These are phyloP conservation scores for Myriosclerotinia duriaeana DNA, from an alignment of 2,329 filamentous ascomycete species.

Conservation along the genomic window DNA sequence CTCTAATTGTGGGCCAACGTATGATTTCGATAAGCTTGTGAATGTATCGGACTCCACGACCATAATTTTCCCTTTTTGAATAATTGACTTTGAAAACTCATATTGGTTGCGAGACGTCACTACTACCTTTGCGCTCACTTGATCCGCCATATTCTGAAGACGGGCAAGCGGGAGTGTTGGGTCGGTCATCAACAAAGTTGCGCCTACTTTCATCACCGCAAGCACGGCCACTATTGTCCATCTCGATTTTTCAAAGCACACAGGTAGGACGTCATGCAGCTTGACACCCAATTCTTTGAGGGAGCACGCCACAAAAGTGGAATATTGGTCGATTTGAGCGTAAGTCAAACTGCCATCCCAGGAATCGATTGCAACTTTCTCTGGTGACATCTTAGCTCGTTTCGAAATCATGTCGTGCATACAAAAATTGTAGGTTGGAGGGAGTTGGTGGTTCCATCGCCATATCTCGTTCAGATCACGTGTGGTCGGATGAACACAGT, in stretches of 20 bases:
- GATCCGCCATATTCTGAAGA: conserved; percentile 27
- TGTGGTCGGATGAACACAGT: conserved; percentile 40
- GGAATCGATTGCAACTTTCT: conserved; percentile 32
- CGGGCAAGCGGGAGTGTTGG: conserved; percentile 36
- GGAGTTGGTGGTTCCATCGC: conserved; percentile 49
- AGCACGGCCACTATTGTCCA: conserved; percentile 39
- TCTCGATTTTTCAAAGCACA: conserved; percentile 40
- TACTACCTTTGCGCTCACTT: conserved; percentile 24
- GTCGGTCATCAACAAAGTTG: conserved; percentile 40
- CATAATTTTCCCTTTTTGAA: conserved; percentile 16
- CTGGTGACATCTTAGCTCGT: conserved; percentile 26
- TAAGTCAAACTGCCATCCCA: conserved; percentile 36
- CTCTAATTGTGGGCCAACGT: conserved; percentile 1
- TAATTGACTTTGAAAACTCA: conserved; percentile 11
- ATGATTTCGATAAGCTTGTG: background rate
- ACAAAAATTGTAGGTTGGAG: conserved; percentile 43
- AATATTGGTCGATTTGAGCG: conserved; percentile 31
- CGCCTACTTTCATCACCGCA: conserved; percentile 38
- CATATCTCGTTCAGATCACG: conserved; percentile 49
- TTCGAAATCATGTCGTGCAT: conserved; percentile 31
- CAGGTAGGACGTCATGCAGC: conserved; percentile 29
- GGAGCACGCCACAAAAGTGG: conserved; percentile 33
- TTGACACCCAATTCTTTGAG: conserved; percentile 25
- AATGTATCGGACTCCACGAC: conserved; percentile 16
- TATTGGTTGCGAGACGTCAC: conserved; percentile 22